Evolutionary conservation across 306 rosid genomes (phyloP), one percentile per base, ranked within the genome.

Genomic region (Fragaria nilgerrensis): DNA sequence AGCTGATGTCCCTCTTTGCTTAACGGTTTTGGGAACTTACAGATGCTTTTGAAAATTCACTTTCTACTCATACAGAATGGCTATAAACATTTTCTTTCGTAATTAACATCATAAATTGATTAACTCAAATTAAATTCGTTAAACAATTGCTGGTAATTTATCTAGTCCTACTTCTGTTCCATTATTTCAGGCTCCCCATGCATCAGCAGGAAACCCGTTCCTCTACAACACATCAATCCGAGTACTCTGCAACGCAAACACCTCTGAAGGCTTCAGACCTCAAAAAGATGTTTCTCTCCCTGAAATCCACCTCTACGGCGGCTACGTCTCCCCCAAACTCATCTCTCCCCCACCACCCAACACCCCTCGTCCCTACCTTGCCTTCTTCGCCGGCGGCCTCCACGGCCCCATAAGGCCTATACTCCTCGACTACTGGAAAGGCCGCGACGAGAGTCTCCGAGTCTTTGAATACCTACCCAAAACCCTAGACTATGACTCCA

Each of bases 241-340:
- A 10, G 89, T 93, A 75, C 83, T 93, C 23, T 91, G 98, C 85
- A 93, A 93, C 67, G 97, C 98, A 86, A 94, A 94, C 89, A 65
- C 88, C 56, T 87, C 94, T 45, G 98, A 94, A 83, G 96, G 98
- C 70, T 94, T 94, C 91, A 84, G 86, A 80, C 98, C 97, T 11
- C 77, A 80, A 72, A 94, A 90, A 47, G 98, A 94, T 77, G 96
- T 91, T 49, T 68, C 84, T 75, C 87, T 91, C 41, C 97, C 97
- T 1, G 98, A 94, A 82, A 94, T 94, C 82, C 77, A 81, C 72
- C 94, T 94, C 41, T 77, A 55, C n/a, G 85, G 88, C 37, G 96
- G 97, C 43, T 66, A 80, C 37, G 78, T 89, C 17, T 81, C 96
- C 19, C 49, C 88, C 9, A 89, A 87, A 52, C 90, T 94, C 77